Base-by-base conservation (phyloP, 352 stramenopile genomes). In the Poterioochromonas sp. region DNA sequence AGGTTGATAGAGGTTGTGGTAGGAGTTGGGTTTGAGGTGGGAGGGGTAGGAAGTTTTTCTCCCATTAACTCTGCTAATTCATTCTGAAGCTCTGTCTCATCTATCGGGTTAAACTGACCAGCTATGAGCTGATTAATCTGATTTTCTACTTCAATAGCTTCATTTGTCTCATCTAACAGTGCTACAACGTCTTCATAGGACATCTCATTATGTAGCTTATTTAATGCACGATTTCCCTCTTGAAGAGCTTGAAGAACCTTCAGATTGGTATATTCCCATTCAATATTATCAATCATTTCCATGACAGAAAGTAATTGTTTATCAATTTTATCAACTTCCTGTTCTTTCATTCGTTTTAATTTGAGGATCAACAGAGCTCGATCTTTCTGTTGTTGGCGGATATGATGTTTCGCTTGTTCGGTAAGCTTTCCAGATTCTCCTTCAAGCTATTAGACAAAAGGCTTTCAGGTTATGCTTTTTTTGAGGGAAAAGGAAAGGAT, bases 161-260 rank as follows among this genome's bases (percentile, higher is more conserved):
- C 86, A 49, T 83, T 79, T 69, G 90, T 85, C 62, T 89, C 79
- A 77, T 90, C 87, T 86, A 91, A 90, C 65, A 91, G 82, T 68
- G 88, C 68, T 44, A 89, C 80, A 29, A 91, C 84, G 82, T 88
- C 82, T 60, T 91, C 87, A 18, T 89, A 80, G n/a, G 84, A 86
- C 53, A 87, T 89, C 77, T 91, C 80, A 63, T 88, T 68, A 77
- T 91, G 85, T 77, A 91, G 80, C 51, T 85, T 85, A 73, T 88
- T 81, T 35, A 91, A 81, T 35, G 84, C 83, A 79, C 88, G 84
- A 68, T 89, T 91, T 22, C 87, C 87, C 1, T 54, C 65, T 58
- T 79, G 80, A 81, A 91, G 83, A 0, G 86, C 85, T 22, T 47
- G 22, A 39, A 91, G 70, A 0, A 90, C 80, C 71, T 88, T 79